These are phyloP conservation scores for Geotrichum reessii DNA, from an alignment of 1,139 yeast species.

Conservation along the genomic window DNA sequence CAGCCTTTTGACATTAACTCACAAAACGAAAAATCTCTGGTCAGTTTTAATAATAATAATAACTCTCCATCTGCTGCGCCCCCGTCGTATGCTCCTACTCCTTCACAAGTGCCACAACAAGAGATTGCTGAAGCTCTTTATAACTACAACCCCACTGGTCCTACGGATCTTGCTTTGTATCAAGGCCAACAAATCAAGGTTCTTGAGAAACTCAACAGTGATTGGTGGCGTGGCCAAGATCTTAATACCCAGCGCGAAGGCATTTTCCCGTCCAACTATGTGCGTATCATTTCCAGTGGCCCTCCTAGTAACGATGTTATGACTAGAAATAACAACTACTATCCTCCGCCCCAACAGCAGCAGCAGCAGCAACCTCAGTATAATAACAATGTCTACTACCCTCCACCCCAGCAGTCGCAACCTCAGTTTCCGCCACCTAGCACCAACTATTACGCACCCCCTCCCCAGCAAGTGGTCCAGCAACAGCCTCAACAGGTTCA, in stretches of 20 bases:
- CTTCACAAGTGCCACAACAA: conserved; percentile 11
- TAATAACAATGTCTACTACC: conserved; percentile 16
- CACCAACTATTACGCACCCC: conserved; percentile 18
- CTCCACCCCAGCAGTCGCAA: conserved; percentile 16
- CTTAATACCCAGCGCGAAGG: conserved; percentile 54
- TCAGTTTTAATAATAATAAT: neutral
- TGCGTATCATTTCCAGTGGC: conserved; percentile 33
- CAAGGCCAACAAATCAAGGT: conserved; percentile 67
- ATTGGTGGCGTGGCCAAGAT: conserved; percentile 85
- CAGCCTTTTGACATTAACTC: conserved; percentile 3
- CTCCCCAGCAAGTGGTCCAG: conserved; percentile 15
- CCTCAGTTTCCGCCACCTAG: conserved; percentile 17
- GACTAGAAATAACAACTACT: conserved; percentile 4
- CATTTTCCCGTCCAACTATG: conserved; percentile 87
- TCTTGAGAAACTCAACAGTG: conserved; percentile 66
- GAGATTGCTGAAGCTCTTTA: conserved; percentile 63
- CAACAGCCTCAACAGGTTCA: conserved; percentile 18
- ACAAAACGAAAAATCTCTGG: neutral
- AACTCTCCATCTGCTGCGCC: conserved; percentile 2
- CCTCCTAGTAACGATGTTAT: neutral
- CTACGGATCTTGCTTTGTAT: conserved; percentile 60
- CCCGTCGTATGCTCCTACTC: conserved; percentile 1
- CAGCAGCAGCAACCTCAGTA: conserved; percentile 11
- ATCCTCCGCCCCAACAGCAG: conserved; percentile 13
- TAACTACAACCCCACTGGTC: conserved; percentile 62